These are phyloP conservation scores for Corynespora cassiicola DNA, from an alignment of 2,329 filamentous ascomycete genomes.

Conservation along the genomic window DNA sequence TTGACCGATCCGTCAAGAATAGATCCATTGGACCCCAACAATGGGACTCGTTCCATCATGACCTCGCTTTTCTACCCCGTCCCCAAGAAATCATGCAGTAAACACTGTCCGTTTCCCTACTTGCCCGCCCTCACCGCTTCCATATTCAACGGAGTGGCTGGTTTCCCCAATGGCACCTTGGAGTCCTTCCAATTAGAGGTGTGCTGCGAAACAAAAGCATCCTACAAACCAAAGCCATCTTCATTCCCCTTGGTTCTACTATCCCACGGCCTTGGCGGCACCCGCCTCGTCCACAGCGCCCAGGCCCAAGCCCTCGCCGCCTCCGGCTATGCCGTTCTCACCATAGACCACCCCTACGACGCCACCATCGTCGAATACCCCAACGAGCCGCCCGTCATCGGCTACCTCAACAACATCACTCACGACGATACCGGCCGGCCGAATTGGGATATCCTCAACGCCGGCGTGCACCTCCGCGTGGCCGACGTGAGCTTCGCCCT, in stretches of 20 bases:
- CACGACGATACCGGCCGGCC: too few species aligned
- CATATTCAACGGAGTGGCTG: too few species aligned
- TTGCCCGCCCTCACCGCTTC: conserved; percentile 17
- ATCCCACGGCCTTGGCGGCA: conserved; percentile 50
- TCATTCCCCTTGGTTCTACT: too few species aligned
- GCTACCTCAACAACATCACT: neutral
- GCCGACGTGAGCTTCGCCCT: conserved; percentile 11
- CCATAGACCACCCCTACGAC: conserved; percentile 57
- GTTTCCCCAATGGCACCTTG: too few species aligned
- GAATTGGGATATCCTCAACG: conserved; percentile 1
- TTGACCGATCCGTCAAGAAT: conserved; percentile 14
- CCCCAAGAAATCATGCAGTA: neutral
- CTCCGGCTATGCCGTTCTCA: conserved; percentile 52
- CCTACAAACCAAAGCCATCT: too few species aligned
- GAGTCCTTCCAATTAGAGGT: too few species aligned
- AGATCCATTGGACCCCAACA: conserved; percentile 16
- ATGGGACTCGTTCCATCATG: conserved; percentile 15
- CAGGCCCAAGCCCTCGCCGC: conserved; percentile 52
- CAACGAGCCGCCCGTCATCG: conserved; percentile 27
- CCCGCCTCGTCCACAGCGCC: conserved; percentile 47
- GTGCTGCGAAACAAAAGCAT: too few species aligned
- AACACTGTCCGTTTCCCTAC: conserved; percentile 10
- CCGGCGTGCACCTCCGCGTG: conserved; percentile 7
- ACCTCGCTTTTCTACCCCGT: conserved; percentile 24
- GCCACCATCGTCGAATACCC: conserved; percentile 53